Base-by-base conservation (phyloP, 1,284 basidiomycete species). In the Microbotryum intermedium region DNA sequence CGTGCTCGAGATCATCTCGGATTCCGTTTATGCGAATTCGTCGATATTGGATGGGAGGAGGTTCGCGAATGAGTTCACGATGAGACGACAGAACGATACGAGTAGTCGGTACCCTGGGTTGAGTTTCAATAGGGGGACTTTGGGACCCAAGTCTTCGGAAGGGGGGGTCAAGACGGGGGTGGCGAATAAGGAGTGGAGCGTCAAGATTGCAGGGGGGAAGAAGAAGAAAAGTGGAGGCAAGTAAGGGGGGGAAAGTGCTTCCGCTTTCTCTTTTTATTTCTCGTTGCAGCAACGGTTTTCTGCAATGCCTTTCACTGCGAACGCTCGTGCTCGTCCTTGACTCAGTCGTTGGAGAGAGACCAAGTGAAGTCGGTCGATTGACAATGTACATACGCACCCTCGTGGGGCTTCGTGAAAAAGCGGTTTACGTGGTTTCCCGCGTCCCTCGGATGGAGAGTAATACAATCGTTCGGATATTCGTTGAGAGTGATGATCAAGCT, bases 21-120 rank as follows among this genome's bases (percentile, higher is more conserved):
- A 95, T 72, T 69, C 62, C 16, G 69, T 98, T 58, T 98, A 98
- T 73, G 87, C 89, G 45, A 91, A 88, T 71, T 92, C 88, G 70
- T 88, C 89, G 26, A 98, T 90, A 2, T 81, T 99, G 46, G 92
- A 98, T 71, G 95, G 95, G 1, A 82, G 93, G 57, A 83, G 93
- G 30, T 98, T 98, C 57, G 67, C 69, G 29, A 69, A 71, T 60
- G 67, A 69, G 53, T 72, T 66, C 45, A 59, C 65, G 1, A 53
- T 65, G 18, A 61, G 69, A 6, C 58, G 70, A n/a, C 60, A 66
- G 49, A 65, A 65, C 43, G 70, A 72, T 42, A 64, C 64, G 50
- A 59, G 61, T 3, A 64, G 60, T 9, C 52, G 66, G 21, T 68
- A 62, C 60, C 65, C 65, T 51, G 20, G 44, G 34, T 30, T 29